These are phyloP conservation scores for Plasmodium malariae DNA, from an alignment of 169 alveolate genomes.

Conservation along the genomic window DNA sequence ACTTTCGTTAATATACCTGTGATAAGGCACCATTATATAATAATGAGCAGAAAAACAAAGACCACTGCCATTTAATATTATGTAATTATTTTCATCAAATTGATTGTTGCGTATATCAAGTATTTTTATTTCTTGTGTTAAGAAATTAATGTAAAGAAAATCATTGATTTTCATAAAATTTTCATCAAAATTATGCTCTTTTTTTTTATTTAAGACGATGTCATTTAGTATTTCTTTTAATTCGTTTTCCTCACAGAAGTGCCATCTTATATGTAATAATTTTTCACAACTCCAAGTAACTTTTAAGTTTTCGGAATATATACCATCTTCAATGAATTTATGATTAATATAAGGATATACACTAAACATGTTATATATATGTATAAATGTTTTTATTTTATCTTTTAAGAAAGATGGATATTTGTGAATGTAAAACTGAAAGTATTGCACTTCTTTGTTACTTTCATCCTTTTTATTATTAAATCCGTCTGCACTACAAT, in stretches of 20 bases:
- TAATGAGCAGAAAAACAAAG: slow-evolving; percentile 71
- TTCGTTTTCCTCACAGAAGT: slow-evolving; percentile 13
- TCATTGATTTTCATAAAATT: slow-evolving; percentile 54
- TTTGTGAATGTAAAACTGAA: slow-evolving; percentile 74
- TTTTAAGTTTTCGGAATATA: slow-evolving; percentile 53
- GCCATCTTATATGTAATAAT: slow-evolving; percentile 54
- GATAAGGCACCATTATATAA: slow-evolving; percentile 65
- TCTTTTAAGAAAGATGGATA: slow-evolving; percentile 70
- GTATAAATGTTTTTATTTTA: slow-evolving; percentile 71
- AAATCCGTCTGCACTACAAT: neutral
- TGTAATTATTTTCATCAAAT: slow-evolving; percentile 24
- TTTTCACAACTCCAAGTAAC: slow-evolving; percentile 41
- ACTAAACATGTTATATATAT: slow-evolving; percentile 75
- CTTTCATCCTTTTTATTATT: neutral
- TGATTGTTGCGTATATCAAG: slow-evolving; percentile 2
- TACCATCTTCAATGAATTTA: slow-evolving; percentile 55
- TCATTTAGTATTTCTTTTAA: slow-evolving; percentile 27
- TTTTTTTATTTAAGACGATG: slow-evolving; percentile 5
- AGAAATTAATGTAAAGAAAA: slow-evolving; percentile 60
- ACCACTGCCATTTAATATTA: slow-evolving; percentile 70
- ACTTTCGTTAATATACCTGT: slow-evolving; percentile 37
- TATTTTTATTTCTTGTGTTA: slow-evolving; percentile 75
- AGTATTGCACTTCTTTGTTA: slow-evolving; percentile 29
- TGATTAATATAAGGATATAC: slow-evolving; percentile 74
- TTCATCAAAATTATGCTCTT: slow-evolving; percentile 12